Base-by-base conservation (phyloP, 805 yeast species). In the Teunomyces kruisii region DNA sequence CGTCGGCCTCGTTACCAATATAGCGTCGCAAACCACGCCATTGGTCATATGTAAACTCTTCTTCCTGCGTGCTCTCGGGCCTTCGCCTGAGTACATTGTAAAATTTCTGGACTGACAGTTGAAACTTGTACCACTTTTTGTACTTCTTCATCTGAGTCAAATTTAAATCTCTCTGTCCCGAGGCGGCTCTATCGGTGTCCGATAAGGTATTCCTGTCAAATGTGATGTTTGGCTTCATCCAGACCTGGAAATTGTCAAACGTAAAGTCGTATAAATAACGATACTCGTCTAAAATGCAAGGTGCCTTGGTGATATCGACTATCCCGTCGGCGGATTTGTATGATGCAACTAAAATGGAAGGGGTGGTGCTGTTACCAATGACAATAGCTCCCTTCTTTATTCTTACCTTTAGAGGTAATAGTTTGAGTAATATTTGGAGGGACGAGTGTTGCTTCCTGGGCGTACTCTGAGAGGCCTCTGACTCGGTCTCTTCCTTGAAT, bases 1-100 rank as follows among this genome's bases (percentile, higher is more conserved):
- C 54, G 9, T 66, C 70, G 4, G 56, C 67, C 10, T 52, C 52
- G 17, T 73, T 73, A 2, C 66, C 71, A n/a, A 80, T 58, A 59
- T 91, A 92, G 30, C 94, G 75, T 10, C 80, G 70, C 19, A 92
- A 65, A 1, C 98, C 98, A 49, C 70, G 76, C 98, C 98, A 92
- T 45, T 69, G 69, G 13, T 53, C 45, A 10, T 43, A 45, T 13
- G 17, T 15, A 12, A 27, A 33, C 13, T 42, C 42, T 32, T 46
- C 43, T 33, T 43, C 19, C 22, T 24, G 7, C 24, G 30, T 32
- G 16, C 40, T 13, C 16, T 39, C 46, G 15, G 47, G 37, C 9
- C 52, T 36, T 9, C 42, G 36, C n/a, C 22, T 19, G 26, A 28
- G 9, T 8, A 37, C 26, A 14, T 19, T 19, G 6, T 24, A 17